These are phyloP conservation scores for Isatis lusitanica DNA, from an alignment of 441 rosid species.

Conservation along the genomic window DNA sequence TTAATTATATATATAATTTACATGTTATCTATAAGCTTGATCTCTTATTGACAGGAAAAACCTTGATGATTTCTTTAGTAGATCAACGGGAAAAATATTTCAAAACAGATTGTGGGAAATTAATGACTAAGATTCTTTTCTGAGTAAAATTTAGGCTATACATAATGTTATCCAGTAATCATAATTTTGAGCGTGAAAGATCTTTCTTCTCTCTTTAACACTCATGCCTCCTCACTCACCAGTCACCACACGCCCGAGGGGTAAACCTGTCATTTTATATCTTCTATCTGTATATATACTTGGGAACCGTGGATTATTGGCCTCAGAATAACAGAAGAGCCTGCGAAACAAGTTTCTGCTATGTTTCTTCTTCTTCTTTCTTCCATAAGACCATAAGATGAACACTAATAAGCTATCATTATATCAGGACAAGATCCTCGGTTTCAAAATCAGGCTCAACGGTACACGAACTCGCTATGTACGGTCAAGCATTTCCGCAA, in stretches of 20 bases:
- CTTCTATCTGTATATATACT: slow-evolving; percentile 27
- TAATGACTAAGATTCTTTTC: too few relatives aligned
- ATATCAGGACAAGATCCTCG: slow-evolving; percentile 19
- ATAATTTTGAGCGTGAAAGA: background rate
- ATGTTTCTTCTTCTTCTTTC: slow-evolving; percentile 23
- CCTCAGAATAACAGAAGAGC: slow-evolving; percentile 25
- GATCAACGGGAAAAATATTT: too few relatives aligned
- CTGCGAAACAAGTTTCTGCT: slow-evolving; percentile 21
- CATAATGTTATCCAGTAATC: too few relatives aligned
- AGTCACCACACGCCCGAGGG: slow-evolving; percentile 15
- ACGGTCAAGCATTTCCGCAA: slow-evolving; percentile 39
- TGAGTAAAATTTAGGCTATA: too few relatives aligned
- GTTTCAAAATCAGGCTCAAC: background rate
- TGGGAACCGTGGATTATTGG: background rate
- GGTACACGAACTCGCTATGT: background rate
- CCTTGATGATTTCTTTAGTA: too few relatives aligned
- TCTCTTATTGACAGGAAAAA: too few relatives aligned
- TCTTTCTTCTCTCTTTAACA: background rate
- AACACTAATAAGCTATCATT: slow-evolving; percentile 31
- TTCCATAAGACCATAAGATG: slow-evolving; percentile 20
- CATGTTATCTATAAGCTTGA: too few relatives aligned
- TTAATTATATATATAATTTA: too few relatives aligned
- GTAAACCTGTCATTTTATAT: background rate
- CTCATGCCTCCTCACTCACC: background rate
- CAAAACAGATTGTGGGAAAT: too few relatives aligned